phyloP scores from a whole-genome alignment of 179 eudicot genomes.

The Patellifolia procumbens region DNA sequence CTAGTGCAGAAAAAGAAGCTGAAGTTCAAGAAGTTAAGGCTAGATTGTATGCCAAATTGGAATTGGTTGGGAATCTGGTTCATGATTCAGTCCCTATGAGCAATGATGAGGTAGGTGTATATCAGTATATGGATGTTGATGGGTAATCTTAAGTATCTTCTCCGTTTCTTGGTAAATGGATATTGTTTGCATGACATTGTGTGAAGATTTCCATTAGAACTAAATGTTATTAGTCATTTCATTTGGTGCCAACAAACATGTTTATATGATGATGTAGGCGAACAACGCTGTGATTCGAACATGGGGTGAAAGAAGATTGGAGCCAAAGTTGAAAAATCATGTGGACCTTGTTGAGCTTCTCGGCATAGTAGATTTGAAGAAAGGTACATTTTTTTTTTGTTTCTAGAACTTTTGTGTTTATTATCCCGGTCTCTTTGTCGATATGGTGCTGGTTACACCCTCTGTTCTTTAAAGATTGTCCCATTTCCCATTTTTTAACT shows the following conservation, averaged over 20 bases:
- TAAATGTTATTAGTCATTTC: neutral
- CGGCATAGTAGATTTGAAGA: slow-evolving; percentile 79
- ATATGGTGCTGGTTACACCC: neutral
- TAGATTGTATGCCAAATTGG: slow-evolving; percentile 58
- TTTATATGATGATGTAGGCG: slow-evolving; percentile 44
- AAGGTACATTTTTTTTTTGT: slow-evolving; percentile 41
- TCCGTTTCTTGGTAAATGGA: neutral
- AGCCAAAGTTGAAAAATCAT: slow-evolving; percentile 70
- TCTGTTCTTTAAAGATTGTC: no score
- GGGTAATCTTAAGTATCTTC: neutral
- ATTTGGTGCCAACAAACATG: neutral
- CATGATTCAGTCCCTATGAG: slow-evolving; percentile 87
- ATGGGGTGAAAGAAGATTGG: slow-evolving; percentile 70
- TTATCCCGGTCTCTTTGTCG: neutral
- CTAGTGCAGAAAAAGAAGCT: slow-evolving; percentile 48
- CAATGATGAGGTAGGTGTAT: slow-evolving; percentile 83
- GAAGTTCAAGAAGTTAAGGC: slow-evolving; percentile 69
- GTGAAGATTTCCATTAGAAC: neutral
- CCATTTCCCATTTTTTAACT: neutral
- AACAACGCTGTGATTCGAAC: slow-evolving; percentile 63
- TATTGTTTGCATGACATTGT: neutral
- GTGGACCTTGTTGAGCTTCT: slow-evolving; percentile 93
- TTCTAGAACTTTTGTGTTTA: neutral
- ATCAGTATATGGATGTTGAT: neutral
- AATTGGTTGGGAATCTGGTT: slow-evolving; percentile 73